phyloP scores from a whole-genome alignment of 352 stramenopile species.

The Salisapilia sapeloensis region DNA sequence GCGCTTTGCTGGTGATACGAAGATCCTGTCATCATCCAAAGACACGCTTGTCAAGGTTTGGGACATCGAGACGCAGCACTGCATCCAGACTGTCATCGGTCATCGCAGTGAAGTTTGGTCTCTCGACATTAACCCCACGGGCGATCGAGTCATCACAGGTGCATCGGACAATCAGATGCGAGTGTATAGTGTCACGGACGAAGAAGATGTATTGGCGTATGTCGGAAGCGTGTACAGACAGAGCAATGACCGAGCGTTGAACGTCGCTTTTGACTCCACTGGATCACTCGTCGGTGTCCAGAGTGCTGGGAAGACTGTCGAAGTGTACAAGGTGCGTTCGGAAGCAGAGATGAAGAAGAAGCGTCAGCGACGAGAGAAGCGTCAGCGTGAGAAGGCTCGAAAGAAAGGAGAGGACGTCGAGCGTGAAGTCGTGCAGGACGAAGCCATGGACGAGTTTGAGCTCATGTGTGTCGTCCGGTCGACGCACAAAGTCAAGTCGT shows the following conservation, averaged over 20 bases:
- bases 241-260: constrained; percentile 52
- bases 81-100: constrained; percentile 86
- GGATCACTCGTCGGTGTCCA: constrained; percentile 61
- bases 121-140: constrained; percentile 50
- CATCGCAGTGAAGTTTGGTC: constrained; percentile 88
- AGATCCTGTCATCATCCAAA: constrained; percentile 79
- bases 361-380: constrained; percentile 77
- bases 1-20: constrained; percentile 45
- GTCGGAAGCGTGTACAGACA: constrained; percentile 57
- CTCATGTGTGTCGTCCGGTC: constrained; percentile 73
- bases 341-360: constrained; percentile 85
- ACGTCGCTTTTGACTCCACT: constrained; percentile 34
- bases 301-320: constrained; percentile 77
- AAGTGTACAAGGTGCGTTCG: constrained; percentile 80
- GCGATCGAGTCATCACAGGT: constrained; percentile 54
- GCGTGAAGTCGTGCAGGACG: constrained; percentile 38
- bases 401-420: constrained; percentile 31
- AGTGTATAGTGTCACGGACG: constrained; percentile 30
- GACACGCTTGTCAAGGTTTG: constrained; percentile 91
- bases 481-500: constrained; percentile 76
- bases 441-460: constrained; percentile 73
- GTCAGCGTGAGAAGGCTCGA: constrained; percentile 74
- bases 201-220: constrained; percentile 22
- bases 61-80: constrained; percentile 89
- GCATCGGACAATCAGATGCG: constrained; percentile 73